Evolutionary conservation across 1,284 basidiomycete genomes (phyloP).

Genomic region (Ceratobasidium sp.): DNA sequence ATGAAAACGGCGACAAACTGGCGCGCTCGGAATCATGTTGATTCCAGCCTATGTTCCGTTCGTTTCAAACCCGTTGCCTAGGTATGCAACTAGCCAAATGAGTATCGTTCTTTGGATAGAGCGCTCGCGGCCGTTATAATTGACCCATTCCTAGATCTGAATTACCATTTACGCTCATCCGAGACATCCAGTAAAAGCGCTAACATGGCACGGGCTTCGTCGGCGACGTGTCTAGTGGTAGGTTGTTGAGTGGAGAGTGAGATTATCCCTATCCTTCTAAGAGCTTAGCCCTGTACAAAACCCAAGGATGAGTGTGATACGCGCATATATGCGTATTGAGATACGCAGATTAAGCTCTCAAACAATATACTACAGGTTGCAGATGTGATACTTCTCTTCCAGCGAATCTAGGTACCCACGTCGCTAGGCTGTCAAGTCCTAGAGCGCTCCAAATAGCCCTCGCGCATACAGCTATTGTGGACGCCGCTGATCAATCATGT

Average conservation of each 20-base stretch:
- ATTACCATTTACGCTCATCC: not conserved
- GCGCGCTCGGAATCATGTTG: not conserved
- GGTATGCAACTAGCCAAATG: conserved; percentile 3
- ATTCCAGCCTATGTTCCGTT: conserved; percentile 5
- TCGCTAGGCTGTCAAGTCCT: no score
- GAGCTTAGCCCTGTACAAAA: not conserved
- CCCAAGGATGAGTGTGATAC: no score
- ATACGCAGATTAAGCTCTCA: no score
- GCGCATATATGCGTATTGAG: no score
- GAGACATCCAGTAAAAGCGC: not conserved
- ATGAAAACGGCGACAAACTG: not conserved
- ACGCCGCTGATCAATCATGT: no score
- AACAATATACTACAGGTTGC: no score
- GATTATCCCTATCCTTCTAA: not conserved
- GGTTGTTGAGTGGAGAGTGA: not conserved
- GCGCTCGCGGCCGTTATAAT: not conserved
- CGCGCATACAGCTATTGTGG: not conserved
- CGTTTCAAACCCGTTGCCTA: not conserved
- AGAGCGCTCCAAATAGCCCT: not conserved
- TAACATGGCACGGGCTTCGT: not conserved
- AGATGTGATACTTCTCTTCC: no score
- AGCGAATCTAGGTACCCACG: no score
- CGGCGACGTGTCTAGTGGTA: not conserved
- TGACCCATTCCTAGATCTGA: not conserved
- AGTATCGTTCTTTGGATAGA: not conserved